Conservation (phyloP, 2,329 filamentous ascomycete species). For the Phyllosticta citribraziliensis region DNA sequence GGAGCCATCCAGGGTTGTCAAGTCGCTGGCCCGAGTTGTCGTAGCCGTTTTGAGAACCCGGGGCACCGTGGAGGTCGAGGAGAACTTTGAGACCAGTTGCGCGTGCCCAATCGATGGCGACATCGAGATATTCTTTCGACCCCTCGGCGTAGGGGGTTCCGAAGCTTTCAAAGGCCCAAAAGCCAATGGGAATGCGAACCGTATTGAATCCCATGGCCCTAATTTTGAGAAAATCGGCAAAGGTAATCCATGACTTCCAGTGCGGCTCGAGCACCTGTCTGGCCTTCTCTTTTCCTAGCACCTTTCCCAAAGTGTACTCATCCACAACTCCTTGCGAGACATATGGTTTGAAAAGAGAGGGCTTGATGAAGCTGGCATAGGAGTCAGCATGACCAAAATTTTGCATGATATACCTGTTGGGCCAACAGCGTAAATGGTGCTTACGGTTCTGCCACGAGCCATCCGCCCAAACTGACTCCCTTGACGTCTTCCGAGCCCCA, state of each 20-base stretch:
- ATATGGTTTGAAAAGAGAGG: conserved; percentile 41
- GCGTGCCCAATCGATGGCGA: conserved; percentile 48
- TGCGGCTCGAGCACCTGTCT: conserved; percentile 33
- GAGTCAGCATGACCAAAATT: not conserved
- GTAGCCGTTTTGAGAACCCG: conserved; percentile 49
- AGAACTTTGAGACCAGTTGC: conserved; percentile 45
- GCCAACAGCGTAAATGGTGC: conserved; percentile 16
- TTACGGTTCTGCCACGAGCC: conserved; percentile 37
- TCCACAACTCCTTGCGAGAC: conserved; percentile 33
- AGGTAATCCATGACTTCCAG: conserved; percentile 43
- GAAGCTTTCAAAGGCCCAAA: conserved; percentile 47
- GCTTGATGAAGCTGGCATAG: conserved; percentile 43
- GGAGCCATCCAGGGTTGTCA: conserved; percentile 34
- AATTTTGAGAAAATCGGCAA: conserved; percentile 47
- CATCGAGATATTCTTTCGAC: conserved; percentile 44
- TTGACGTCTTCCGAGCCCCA: conserved; percentile 43
- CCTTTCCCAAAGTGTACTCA: conserved; percentile 42
- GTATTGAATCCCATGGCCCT: conserved; percentile 48
- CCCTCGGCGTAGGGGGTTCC: conserved; percentile 42
- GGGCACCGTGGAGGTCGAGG: conserved; percentile 47
- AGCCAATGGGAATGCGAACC: conserved; percentile 50
- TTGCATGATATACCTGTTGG: not conserved
- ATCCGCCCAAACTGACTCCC: conserved; percentile 43
- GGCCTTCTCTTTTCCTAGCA: conserved; percentile 38
- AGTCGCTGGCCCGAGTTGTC: conserved; percentile 50